Evolutionary conservation across 2,329 filamentous ascomycete genomes (phyloP).

Genomic region (Canariomyces notabilis): DNA sequence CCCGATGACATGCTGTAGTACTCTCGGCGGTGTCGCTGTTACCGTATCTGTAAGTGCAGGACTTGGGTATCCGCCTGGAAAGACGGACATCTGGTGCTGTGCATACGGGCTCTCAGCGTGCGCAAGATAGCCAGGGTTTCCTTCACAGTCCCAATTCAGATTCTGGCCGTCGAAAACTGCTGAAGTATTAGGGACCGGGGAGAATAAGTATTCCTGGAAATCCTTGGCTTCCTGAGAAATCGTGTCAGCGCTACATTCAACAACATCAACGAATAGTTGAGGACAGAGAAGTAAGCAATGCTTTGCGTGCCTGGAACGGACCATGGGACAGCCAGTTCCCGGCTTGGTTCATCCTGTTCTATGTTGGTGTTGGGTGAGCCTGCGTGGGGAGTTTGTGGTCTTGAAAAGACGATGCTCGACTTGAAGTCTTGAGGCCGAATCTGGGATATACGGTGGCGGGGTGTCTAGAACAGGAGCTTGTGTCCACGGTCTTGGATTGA

Average conservation of each 20-base stretch:
- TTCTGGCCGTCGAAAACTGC: background rate
- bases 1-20: background rate
- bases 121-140: background rate
- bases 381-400: background rate
- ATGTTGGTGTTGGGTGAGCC: background rate
- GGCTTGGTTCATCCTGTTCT: slow-evolving; percentile 1
- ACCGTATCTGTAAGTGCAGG: slow-evolving; percentile 3
- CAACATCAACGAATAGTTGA: no score
- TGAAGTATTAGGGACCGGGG: background rate
- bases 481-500: no score
- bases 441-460: background rate
- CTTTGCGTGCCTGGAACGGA: slow-evolving; percentile 4
- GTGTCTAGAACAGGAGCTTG: no score
- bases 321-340: background rate
- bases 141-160: background rate
- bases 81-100: background rate
- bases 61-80: background rate
- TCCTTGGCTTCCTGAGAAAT: background rate
- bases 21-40: background rate
- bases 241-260: background rate
- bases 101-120: background rate
- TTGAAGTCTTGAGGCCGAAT: slow-evolving; percentile 1
- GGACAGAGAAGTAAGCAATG: background rate
- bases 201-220: background rate
- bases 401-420: no score